Evolutionary conservation across 208 protist species (phyloP), one percentile per base, ranked within the genome.

Genomic region (Crithidia thermophila): DNA sequence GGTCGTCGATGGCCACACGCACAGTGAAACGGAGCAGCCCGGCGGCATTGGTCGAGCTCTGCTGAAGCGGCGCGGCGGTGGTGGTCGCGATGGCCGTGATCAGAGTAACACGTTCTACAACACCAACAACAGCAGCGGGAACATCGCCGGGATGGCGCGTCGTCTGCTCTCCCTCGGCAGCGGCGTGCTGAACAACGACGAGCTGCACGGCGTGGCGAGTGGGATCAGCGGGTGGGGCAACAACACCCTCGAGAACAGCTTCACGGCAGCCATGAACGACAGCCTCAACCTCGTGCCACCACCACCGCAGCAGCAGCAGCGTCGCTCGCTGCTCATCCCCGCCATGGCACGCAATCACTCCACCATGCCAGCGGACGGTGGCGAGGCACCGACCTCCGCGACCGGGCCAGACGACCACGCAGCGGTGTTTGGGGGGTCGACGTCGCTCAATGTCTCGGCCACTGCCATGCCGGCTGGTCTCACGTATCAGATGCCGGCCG

Each of bases 1-100:
- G 25, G 77, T 70, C 68, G 80, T 84, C 16, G 62, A 67, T n/a
- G 73, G 68, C 3, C 45, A 63, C 40, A 61, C 43, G 30, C 86
- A 92, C 72, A 79, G 76, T 65, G 85, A 91, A 57, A 67, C 52
- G n/a, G 73, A 73, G 33, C 67, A 74, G 56, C 88, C 88, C 6
- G 88, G 85, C 21, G 86, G 76, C 14, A 71, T 94, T 36, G 88
- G 88, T 27, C 60, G 72, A 23, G 52, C 50, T 4, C 75, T 93
- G 27, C 68, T 87, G 8, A 59, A 34, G 37, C 69, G 62, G 28
- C n/a, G 40, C 11, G 8, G 18, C 10, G 21, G 30, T 31, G n/a
- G 21, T 31, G 37, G 40, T 16, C n/a, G 40, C 34, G 61, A 23
- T 36, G 63, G 39, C 11, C 27, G 63, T 9, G 39, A 31, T 21